Evolutionary conservation across 345 rosid genomes (phyloP), one percentile per base, ranked within the genome.

Genomic region (Eucalyptus regnans): DNA sequence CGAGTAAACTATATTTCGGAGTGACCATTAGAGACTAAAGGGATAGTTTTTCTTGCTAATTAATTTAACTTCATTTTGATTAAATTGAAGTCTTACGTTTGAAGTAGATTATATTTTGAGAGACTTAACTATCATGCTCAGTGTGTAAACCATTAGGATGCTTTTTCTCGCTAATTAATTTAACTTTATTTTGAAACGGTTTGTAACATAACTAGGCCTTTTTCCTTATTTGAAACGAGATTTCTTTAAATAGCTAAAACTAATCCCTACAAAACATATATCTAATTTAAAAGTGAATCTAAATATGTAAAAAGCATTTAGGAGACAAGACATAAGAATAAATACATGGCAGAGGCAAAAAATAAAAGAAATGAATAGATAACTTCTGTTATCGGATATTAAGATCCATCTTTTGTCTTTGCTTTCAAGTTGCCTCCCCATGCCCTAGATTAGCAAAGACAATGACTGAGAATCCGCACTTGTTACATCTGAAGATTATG

Each of bases 151-250:
- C 23, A 18, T 52, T 18, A 17, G 0, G 23, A 52, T 52, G 3
- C 0, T 18, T 52, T 52, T 52, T 52, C 23, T 52, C 0, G 23
- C 56, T 52, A 1, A 0, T 52, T 52, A 18, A 52, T 52, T 52
- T 52, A 52, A 1, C 9, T 52, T 18, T 7, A 52, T 52, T 7
- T 52, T 52, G 56, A 52, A 52, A 52, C 9, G 0, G 1, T 52
- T 0, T 17, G 23, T 52, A 52, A 52, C 9, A 52, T 52, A 18
- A 52, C 23, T 0, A 52, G 0, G 56, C 56, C 0, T 52, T 52
- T 52, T 9, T 18, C 51, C 54, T 7, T 18, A 52, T 52, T 52
- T 7, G 23, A 18, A 52, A 18, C 23, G 3, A 18, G 23, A 52
- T 52, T 52, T 18, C 0, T 52, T 52, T 52, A 37, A 37, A 37